These are phyloP conservation scores for Lantana camara DNA, from an alignment of 257 asterid species.

Conservation along the genomic window DNA sequence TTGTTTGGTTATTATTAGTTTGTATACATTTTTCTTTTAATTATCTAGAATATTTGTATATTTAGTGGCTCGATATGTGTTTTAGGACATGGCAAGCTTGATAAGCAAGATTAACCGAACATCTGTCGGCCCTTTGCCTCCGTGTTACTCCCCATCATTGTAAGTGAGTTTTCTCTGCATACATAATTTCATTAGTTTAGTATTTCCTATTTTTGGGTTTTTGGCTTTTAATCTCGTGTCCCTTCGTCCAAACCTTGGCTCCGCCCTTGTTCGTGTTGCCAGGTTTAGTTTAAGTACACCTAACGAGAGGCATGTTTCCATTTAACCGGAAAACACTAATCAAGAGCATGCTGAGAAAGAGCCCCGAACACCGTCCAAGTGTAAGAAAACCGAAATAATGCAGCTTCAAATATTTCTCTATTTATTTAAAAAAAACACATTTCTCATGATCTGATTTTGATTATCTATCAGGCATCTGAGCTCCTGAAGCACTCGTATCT, in stretches of 20 bases:
- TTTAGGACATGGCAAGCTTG: conserved; percentile 98
- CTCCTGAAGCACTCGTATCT: conserved; percentile 88
- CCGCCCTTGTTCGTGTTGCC: too few species aligned
- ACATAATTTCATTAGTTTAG: background rate
- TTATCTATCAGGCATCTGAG: conserved; percentile 72
- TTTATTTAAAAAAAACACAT: background rate
- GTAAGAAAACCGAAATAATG: conserved; percentile 49
- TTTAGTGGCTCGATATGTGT: conserved; percentile 21
- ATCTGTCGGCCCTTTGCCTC: conserved; percentile 93
- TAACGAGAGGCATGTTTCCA: background rate
- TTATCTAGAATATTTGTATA: too few species aligned
- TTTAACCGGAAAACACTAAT: conserved; percentile 77
- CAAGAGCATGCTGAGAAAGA: conserved; percentile 97
- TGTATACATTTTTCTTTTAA: too few species aligned
- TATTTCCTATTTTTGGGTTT: background rate
- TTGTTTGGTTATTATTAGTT: too few species aligned
- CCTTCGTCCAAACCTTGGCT: too few species aligned
- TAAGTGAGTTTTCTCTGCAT: conserved; percentile 43
- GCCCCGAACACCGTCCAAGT: conserved; percentile 93
- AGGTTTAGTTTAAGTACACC: too few species aligned
- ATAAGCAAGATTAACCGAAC: conserved; percentile 97
- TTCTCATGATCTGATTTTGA: conserved; percentile 13
- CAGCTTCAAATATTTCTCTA: conserved; percentile 1
- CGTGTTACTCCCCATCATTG: conserved; percentile 94
- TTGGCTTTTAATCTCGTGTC: background rate